Conservation (phyloP, 2,329 filamentous ascomycete species). For the Hypoxylon sp. region DNA sequence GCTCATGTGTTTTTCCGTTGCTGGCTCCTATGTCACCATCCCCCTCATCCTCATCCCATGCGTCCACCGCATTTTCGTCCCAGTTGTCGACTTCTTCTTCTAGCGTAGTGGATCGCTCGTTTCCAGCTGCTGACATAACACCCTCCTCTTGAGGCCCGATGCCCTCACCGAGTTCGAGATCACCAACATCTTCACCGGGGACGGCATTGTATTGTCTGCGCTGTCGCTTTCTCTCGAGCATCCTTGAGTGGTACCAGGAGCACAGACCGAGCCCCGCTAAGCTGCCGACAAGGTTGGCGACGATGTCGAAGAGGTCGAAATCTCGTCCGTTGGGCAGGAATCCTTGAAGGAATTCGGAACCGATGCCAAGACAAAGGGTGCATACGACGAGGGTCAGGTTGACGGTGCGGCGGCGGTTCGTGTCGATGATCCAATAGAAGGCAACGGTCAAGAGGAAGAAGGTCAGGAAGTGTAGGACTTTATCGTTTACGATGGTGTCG, state of each 20-base stretch:
- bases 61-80: constrained; percentile 83
- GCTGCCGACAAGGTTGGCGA: constrained; percentile 88
- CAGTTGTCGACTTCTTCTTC: constrained; percentile 93
- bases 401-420: constrained; percentile 84
- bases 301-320: constrained; percentile 86
- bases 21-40: constrained; percentile 50
- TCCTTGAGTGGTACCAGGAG: constrained; percentile 94
- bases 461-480: constrained; percentile 85
- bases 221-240: constrained; percentile 88
- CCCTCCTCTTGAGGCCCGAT: constrained; percentile 73
- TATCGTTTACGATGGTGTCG: constrained; percentile 81
- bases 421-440: constrained; percentile 99
- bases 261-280: constrained; percentile 79
- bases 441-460: constrained; percentile 90
- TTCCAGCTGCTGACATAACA: constrained; percentile 61
- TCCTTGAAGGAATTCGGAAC: constrained; percentile 82
- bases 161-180: constrained; percentile 83
- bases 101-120: constrained; percentile 61
- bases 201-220: constrained; percentile 80
- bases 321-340: constrained; percentile 80
- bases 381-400: constrained; percentile 87
- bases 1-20: constrained; percentile 49
- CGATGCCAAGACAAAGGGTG: constrained; percentile 78
- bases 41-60: constrained; percentile 67
- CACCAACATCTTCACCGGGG: constrained; percentile 72